Conservation (phyloP, 495 filamentous ascomycete genomes). For the Hypomontagnella submonticulosa region DNA sequence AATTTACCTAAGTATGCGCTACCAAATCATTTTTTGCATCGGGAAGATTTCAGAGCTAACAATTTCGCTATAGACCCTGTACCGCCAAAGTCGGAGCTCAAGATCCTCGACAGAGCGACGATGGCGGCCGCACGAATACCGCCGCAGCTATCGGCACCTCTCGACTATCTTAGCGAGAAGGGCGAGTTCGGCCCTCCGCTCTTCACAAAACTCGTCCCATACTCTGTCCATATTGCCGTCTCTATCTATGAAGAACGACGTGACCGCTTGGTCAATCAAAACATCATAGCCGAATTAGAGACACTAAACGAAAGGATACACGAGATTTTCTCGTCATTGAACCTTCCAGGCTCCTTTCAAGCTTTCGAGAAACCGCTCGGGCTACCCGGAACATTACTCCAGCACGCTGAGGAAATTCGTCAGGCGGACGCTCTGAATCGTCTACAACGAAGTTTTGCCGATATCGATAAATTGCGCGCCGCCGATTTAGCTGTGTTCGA, state of each 20-base stretch:
- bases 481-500: constrained; percentile 79
- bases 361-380: constrained; percentile 95
- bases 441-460: constrained; percentile 79
- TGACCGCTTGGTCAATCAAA: constrained; percentile 86
- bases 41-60: constrained; percentile 15
- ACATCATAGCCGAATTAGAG: constrained; percentile 86
- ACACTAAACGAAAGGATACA: constrained; percentile 81
- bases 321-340: constrained; percentile 82
- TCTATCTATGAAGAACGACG: constrained; percentile 94
- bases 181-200: constrained; percentile 83
- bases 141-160: constrained; percentile 82
- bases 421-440: constrained; percentile 86
- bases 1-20: constrained; percentile 76
- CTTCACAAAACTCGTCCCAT: constrained; percentile 93
- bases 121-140: constrained; percentile 88
- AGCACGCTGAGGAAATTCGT: constrained; percentile 95
- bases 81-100: constrained; percentile 88
- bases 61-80: constrained; percentile 66
- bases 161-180: constrained; percentile 80
- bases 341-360: constrained; percentile 92
- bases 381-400: constrained; percentile 81
- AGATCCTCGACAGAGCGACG: constrained; percentile 82
- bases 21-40: not conserved
- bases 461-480: constrained; percentile 84
- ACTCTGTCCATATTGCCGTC: constrained; percentile 92